Evolutionary conservation across 1,284 basidiomycete genomes (phyloP).

Genomic region (Cryptococcus sp.): DNA sequence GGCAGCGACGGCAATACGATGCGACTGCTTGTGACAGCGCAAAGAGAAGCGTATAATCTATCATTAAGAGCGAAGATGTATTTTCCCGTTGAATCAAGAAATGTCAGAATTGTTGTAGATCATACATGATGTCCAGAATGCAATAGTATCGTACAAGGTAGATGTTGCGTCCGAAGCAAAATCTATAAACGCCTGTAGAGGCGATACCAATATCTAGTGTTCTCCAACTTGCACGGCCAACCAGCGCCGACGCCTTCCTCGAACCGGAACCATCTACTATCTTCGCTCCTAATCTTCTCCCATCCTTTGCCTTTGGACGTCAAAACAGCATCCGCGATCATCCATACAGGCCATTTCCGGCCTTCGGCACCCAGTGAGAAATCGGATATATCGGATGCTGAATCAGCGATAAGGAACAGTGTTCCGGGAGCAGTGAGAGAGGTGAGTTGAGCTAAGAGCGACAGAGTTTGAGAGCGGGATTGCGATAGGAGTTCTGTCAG

Average conservation of each 20-base stretch:
- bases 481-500: conserved; percentile 54
- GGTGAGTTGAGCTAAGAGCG: conserved; percentile 47
- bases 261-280: conserved; percentile 52
- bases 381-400: conserved; percentile 50
- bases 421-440: conserved; percentile 44
- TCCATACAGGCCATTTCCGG: conserved; percentile 46
- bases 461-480: conserved; percentile 49
- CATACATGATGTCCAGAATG: not conserved
- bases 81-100: no score
- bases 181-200: conserved; percentile 41
- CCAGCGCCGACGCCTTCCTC: conserved; percentile 39
- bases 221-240: conserved; percentile 54
- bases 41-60: no score
- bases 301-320: conserved; percentile 28
- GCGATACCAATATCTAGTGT: conserved; percentile 53
- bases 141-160: not conserved
- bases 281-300: conserved; percentile 43
- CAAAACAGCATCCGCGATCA: conserved; percentile 43
- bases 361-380: conserved; percentile 40
- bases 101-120: not conserved
- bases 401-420: conserved; percentile 52
- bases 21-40: no score
- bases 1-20: not conserved
- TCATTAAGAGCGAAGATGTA: no score
- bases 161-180: not conserved